Evolutionary conservation across 805 yeast genomes (phyloP), one percentile per base, ranked within the genome.

Genomic region (Blastobotrys attinorum): DNA sequence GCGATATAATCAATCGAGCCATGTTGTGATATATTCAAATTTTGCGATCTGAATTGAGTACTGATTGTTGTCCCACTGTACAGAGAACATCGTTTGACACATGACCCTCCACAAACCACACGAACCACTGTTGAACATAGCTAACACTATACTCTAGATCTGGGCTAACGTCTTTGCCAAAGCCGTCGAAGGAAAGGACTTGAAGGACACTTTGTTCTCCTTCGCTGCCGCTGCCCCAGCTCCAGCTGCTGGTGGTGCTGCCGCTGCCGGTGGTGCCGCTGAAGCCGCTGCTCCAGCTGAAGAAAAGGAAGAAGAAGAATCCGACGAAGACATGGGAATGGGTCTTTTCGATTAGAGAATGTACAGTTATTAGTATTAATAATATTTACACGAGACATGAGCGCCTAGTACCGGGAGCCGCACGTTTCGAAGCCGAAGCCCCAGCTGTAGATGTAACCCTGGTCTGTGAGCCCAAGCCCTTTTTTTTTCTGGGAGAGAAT

Each of bases 271-370:
- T 61, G 83, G 70, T 60, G 84, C 66, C 49, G 83, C 73, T 47
- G 84, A 71, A 47, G 89, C 72, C 54, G 75, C 75, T 56, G 81
- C 71, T 51, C 77, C 68, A 50, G 77, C 64, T 56, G 76, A 69
- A 60, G 71, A 63, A 56, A 75, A 71, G 62, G 80, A 65, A 58
- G 76, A 69, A 65, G 69, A 63, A 54, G 79, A 73, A 64, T 73
- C 76, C 52, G 83, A 78, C 65, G 87, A 79, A 67, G 95, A 83
- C 73, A 85, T 87, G 95, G 95, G 95, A 65, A 80, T 82, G 85
- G 90, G 89, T 72, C 80, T 86, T 70, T 86, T 86, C 78, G 95
- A 84, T 74, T 85, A 85, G 64, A 49, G 10, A 8, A 25, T 25
- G 29, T 25, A 25, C 29, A 25, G 7, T 25, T 25, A 25, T 25